phyloP scores from a whole-genome alignment of 129 eudicot species.

The Lactuca saligna region DNA sequence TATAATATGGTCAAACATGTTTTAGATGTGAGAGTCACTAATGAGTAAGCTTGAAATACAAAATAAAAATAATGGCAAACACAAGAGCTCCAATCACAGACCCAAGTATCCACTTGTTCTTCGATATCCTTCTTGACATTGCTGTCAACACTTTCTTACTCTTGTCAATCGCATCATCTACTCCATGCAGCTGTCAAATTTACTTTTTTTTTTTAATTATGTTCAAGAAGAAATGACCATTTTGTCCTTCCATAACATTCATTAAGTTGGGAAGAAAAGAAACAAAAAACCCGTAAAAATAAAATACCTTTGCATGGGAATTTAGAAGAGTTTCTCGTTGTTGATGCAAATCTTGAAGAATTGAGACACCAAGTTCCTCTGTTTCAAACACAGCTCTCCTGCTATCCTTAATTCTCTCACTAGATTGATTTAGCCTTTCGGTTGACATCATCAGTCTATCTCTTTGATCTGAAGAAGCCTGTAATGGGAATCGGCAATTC shows the following conservation, averaged over 20 bases:
- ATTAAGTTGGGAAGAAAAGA: not conserved
- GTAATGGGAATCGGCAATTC: slow-evolving; percentile 2
- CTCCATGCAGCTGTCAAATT: slow-evolving; percentile 77
- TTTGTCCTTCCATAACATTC: not conserved
- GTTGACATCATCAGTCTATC: slow-evolving; percentile 80
- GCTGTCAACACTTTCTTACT: slow-evolving; percentile 85
- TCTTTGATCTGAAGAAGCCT: slow-evolving; percentile 84
- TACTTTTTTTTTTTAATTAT: too few relatives aligned
- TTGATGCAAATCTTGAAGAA: slow-evolving; percentile 87
- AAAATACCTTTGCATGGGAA: slow-evolving; percentile 75
- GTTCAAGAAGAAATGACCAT: not conserved
- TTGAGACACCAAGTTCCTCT: slow-evolving; percentile 87
- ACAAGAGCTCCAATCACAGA: slow-evolving; percentile 79
- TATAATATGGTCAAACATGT: slow-evolving; percentile 16
- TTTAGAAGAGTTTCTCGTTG: slow-evolving; percentile 89
- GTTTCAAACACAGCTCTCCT: slow-evolving; percentile 88
- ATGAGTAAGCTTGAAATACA: slow-evolving; percentile 65
- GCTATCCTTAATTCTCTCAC: slow-evolving; percentile 84
- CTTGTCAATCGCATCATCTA: slow-evolving; percentile 91
- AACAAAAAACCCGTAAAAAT: too few relatives aligned
- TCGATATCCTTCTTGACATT: slow-evolving; percentile 86
- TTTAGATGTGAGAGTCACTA: slow-evolving; percentile 12
- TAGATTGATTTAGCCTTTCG: slow-evolving; percentile 76
- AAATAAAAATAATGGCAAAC: slow-evolving; percentile 72
- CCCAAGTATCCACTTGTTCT: slow-evolving; percentile 85